Conservation (phyloP, 108 stramenopile species). For the Cylindrotheca fusiformis region DNA sequence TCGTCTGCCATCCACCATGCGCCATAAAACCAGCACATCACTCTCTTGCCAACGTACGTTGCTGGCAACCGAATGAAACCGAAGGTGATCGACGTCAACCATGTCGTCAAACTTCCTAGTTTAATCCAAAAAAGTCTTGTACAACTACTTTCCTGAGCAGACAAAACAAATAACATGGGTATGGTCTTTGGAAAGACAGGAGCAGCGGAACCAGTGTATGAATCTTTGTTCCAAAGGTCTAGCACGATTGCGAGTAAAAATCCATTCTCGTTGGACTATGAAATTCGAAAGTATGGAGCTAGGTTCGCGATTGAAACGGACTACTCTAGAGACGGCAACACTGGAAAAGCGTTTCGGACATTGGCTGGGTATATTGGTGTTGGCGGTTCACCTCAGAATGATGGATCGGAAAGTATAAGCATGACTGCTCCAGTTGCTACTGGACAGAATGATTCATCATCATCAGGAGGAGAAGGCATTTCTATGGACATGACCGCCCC, state of each 20-base stretch:
- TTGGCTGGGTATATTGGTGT: background rate
- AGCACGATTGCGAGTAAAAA: background rate
- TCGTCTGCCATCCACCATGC: too few relatives aligned
- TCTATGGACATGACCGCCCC: background rate
- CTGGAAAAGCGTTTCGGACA: background rate
- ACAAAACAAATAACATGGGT: background rate
- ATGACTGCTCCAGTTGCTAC: background rate
- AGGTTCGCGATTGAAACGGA: background rate
- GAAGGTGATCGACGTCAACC: too few relatives aligned
- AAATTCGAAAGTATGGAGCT: background rate
- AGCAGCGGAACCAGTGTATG: background rate
- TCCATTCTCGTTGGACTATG: background rate
- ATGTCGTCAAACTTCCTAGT: too few relatives aligned
- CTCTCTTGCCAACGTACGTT: too few relatives aligned
- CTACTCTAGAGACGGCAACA: background rate
- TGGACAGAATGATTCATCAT: background rate
- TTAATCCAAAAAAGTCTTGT: too few relatives aligned
- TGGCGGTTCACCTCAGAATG: background rate
- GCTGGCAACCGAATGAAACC: too few relatives aligned
- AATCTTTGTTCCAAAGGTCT: background rate
- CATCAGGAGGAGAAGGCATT: background rate
- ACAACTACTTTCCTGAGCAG: too few relatives aligned
- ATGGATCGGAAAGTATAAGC: background rate
- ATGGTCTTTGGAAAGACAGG: slow-evolving; percentile 1
- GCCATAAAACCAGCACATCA: too few relatives aligned